Percentiles rank a stretch among this genome's conserved stretches.
phyloP scores from a whole-genome alignment of 1,139 yeast species.

The Suhomyces anneliseae region DNA sequence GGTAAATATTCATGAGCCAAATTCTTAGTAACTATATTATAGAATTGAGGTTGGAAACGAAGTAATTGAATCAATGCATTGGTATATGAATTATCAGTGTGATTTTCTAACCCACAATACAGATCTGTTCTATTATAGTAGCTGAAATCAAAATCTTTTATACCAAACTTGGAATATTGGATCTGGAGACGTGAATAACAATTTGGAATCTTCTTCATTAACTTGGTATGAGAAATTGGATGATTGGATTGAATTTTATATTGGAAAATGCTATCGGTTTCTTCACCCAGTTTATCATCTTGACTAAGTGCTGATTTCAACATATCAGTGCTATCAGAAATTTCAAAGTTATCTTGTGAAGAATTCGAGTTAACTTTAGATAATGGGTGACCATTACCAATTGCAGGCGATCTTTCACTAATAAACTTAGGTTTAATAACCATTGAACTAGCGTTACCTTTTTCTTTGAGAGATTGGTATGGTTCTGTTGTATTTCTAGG shows the following conservation, averaged over 20 bases:
- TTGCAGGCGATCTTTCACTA: constrained; percentile 54
- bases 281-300: constrained; percentile 10
- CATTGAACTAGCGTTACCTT: constrained; percentile 20
- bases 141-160: constrained; percentile 89
- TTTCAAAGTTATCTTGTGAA: constrained; percentile 7
- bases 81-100: constrained; percentile 76
- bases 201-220: constrained; percentile 48
- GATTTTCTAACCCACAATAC: constrained; percentile 87
- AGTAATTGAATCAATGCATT: constrained; percentile 83
- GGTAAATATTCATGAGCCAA: constrained; percentile 62
- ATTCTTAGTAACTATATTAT: constrained; percentile 59
- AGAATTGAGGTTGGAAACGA: constrained; percentile 71
- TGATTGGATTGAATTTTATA: constrained; percentile 14
- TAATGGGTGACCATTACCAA: constrained; percentile 1
- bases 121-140: constrained; percentile 68
- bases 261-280: constrained; percentile 32
- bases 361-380: constrained; percentile 15
- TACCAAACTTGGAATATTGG: constrained; percentile 86
- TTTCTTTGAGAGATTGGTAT: constrained; percentile 45
- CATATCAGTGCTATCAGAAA: constrained; percentile 3
- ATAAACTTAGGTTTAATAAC: constrained; percentile 59
- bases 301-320: constrained; percentile 6
- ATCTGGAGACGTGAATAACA: constrained; percentile 76
- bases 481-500: constrained; percentile 48
- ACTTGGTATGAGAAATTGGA: constrained; percentile 4